phyloP scores from a whole-genome alignment of 257 asterid genomes.

The Eustoma russellianum region DNA sequence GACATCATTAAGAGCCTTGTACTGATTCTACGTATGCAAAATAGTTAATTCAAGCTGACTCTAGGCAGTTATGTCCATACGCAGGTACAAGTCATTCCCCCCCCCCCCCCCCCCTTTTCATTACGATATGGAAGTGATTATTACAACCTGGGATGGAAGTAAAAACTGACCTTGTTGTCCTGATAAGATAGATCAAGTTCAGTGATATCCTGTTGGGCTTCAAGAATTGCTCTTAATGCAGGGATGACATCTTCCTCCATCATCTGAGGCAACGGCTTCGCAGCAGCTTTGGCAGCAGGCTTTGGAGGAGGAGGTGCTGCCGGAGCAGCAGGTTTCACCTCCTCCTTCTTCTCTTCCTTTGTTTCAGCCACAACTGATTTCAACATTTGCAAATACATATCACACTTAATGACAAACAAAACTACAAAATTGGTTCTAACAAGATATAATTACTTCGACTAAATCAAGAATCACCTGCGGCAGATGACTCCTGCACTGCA shows the following conservation, averaged over 20 bases:
- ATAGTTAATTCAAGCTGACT: no score
- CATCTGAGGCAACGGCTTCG: conserved; percentile 55
- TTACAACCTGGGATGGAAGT: background rate
- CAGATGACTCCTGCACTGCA: conserved; percentile 31
- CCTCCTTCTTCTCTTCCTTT: conserved; percentile 40
- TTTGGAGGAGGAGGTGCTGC: conserved; percentile 17
- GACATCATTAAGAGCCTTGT: no score
- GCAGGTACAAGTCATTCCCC: no score
- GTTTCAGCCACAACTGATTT: conserved; percentile 62
- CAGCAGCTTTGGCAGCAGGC: conserved; percentile 60
- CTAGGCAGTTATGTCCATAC: no score
- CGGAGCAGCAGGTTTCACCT: conserved; percentile 28
- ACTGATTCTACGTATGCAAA: no score
- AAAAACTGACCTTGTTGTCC: conserved; percentile 42
- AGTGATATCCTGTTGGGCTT: conserved; percentile 47
- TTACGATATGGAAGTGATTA: background rate
- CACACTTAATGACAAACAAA: background rate
- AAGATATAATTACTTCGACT: background rate
- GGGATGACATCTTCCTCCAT: conserved; percentile 88
- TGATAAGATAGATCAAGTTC: conserved; percentile 45
- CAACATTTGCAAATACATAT: conserved; percentile 4
- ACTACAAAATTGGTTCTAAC: background rate
- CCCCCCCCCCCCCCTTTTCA: background rate
- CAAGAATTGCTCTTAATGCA: conserved; percentile 40
- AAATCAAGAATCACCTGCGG: conserved; percentile 21